phyloP scores from a whole-genome alignment of 2,329 filamentous ascomycete species.

The Nemania sp. region DNA sequence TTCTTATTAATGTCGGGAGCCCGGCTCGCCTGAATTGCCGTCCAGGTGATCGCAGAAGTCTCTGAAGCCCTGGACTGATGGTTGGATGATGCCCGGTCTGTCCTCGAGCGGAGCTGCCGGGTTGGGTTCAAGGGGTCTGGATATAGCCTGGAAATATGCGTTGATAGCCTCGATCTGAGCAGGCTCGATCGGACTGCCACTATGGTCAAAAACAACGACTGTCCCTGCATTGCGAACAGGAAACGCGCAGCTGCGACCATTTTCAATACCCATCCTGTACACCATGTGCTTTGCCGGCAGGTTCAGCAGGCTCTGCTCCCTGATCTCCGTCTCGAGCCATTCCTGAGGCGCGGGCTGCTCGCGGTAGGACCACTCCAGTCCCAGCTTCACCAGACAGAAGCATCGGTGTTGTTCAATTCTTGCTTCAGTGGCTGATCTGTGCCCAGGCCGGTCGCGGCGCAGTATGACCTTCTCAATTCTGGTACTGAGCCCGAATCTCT shows the following conservation, averaged over 20 bases:
- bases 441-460: not conserved
- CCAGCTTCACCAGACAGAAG: slow-evolving; percentile 8
- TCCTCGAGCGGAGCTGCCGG: not conserved
- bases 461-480: slow-evolving; percentile 3
- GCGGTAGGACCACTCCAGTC: slow-evolving; percentile 22
- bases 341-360: not conserved
- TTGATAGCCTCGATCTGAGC: slow-evolving; percentile 18
- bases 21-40: not conserved
- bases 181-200: slow-evolving; percentile 5
- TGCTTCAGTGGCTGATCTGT: not conserved
- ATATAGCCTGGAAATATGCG: slow-evolving; percentile 5
- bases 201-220: slow-evolving; percentile 11
- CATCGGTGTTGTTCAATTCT: not conserved
- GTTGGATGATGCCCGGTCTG: not conserved
- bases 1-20: not conserved
- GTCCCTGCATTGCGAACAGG: slow-evolving; percentile 10
- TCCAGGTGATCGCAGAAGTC: slow-evolving; percentile 16
- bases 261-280: not conserved
- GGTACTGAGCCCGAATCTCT: not conserved
- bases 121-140: not conserved
- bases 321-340: slow-evolving; percentile 4
- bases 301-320: slow-evolving; percentile 9
- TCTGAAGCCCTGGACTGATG: not conserved
- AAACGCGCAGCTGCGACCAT: not conserved
- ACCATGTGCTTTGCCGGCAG: slow-evolving; percentile 5